Percentiles rank a stretch among this genome's conserved stretches.
Conservation (phyloP, 208 protist genomes). For the Trypanosoma rangeli region DNA sequence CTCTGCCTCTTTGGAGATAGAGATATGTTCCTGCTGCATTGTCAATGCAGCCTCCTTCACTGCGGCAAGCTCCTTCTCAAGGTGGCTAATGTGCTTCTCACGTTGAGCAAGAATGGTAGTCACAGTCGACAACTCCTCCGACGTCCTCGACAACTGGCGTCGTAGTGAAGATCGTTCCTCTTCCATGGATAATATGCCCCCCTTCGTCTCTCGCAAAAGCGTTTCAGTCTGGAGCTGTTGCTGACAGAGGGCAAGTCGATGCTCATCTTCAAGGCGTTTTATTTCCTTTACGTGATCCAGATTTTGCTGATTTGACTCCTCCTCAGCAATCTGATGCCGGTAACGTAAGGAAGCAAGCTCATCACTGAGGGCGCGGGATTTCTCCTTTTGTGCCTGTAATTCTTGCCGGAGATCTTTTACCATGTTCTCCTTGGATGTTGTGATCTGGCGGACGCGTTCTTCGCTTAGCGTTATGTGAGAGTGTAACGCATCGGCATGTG, state of each 20-base stretch:
- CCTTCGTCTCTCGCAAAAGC: constrained; percentile 65
- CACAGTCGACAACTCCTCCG: constrained; percentile 68
- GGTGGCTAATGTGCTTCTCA: constrained; percentile 48
- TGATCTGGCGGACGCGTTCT: constrained; percentile 53
- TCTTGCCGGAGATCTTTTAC: constrained; percentile 66
- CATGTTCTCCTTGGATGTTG: constrained; percentile 42
- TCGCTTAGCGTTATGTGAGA: constrained; percentile 47
- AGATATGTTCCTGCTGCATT: constrained; percentile 60
- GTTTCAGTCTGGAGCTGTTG: constrained; percentile 66
- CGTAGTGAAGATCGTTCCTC: constrained; percentile 76
- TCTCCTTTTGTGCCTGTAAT: constrained; percentile 43
- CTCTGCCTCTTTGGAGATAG: constrained; percentile 52
- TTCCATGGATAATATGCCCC: constrained; percentile 53
- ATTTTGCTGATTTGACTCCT: constrained; percentile 49
- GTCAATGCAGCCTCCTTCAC: constrained; percentile 30
- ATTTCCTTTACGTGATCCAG: constrained; percentile 59
- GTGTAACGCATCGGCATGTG: constrained; percentile 34
- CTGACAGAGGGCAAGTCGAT: constrained; percentile 70
- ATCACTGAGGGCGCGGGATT: constrained; percentile 38
- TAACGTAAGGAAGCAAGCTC: constrained; percentile 59
- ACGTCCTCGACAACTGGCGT: constrained; percentile 60
- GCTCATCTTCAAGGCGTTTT: constrained; percentile 62
- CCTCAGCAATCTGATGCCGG: constrained; percentile 35
- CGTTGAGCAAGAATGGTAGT: constrained; percentile 56
- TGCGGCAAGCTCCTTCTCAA: constrained; percentile 40